These are phyloP conservation scores for Curvularia hawaiiensis DNA, from an alignment of 2,329 filamentous ascomycete species.

Conservation along the genomic window DNA sequence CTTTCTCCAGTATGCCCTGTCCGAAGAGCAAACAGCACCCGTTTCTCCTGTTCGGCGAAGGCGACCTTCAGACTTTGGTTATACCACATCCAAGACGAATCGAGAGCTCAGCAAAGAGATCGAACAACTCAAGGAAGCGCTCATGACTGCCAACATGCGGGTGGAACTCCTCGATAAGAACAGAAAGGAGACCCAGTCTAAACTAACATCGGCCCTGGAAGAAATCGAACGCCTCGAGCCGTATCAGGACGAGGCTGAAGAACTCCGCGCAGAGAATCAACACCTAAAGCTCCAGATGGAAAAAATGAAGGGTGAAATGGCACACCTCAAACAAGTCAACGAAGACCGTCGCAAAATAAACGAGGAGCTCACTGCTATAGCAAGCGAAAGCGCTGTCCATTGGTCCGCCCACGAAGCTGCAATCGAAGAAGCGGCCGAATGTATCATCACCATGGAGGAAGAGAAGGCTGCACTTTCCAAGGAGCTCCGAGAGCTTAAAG, in stretches of 20 bases:
- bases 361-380: constrained; percentile 33
- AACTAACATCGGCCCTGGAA: constrained; percentile 30
- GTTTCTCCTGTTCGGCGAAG: constrained; percentile 37
- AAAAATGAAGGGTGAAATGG: constrained; percentile 26
- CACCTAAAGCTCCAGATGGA: constrained; percentile 28
- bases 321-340: constrained; percentile 22
- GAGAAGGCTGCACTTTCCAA: constrained; percentile 31
- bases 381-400: constrained; percentile 33
- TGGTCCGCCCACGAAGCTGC: constrained; percentile 35
- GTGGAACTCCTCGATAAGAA: constrained; percentile 39
- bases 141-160: constrained; percentile 42
- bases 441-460: constrained; percentile 37
- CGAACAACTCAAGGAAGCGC: constrained; percentile 30
- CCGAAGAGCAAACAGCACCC: constrained; percentile 36
- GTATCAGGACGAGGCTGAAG: constrained; percentile 33
- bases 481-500: constrained; percentile 32
- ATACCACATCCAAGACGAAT: constrained; percentile 34
- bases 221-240: constrained; percentile 35
- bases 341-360: constrained; percentile 26
- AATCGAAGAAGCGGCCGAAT: constrained; percentile 42
- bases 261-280: constrained; percentile 35
- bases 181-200: constrained; percentile 37
- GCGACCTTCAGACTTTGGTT: constrained; percentile 32
- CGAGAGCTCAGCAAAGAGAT: constrained; percentile 37
- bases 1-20: constrained; percentile 36